phyloP scores from a whole-genome alignment of 1,284 basidiomycete species.

The Ceratobasidium sp. region DNA sequence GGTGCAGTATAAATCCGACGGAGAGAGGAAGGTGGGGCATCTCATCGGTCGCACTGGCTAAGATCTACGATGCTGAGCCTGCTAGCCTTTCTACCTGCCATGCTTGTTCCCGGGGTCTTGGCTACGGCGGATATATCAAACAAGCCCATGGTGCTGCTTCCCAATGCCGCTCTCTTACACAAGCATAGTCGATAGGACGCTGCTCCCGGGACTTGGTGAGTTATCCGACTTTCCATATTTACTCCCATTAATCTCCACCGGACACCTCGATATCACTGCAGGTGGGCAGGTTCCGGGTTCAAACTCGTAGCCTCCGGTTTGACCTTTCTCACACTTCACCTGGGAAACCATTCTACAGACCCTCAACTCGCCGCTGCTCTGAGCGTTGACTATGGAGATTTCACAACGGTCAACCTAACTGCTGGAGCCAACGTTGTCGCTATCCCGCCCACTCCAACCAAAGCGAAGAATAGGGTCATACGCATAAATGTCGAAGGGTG shows the following conservation, averaged over 20 bases:
- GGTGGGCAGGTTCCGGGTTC: slow-evolving; percentile 68
- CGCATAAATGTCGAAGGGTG: slow-evolving; percentile 69
- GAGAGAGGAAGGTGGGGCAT: neutral
- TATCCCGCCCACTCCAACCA: slow-evolving; percentile 50
- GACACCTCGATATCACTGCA: too few species aligned
- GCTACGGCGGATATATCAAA: neutral
- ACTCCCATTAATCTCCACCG: too few species aligned
- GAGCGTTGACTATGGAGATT: slow-evolving; percentile 65
- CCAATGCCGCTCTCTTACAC: slow-evolving; percentile 18
- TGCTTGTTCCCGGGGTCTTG: neutral
- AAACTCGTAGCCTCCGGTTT: slow-evolving; percentile 66
- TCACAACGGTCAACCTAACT: slow-evolving; percentile 65
- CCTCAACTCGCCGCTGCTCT: slow-evolving; percentile 68
- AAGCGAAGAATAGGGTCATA: slow-evolving; percentile 58
- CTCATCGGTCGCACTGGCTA: neutral
- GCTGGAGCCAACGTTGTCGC: slow-evolving; percentile 64
- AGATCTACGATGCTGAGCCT: too few species aligned
- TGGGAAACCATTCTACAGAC: slow-evolving; percentile 66
- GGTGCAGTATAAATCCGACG: neutral
- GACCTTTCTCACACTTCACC: slow-evolving; percentile 61
- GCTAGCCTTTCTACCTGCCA: too few species aligned
- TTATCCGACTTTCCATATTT: slow-evolving; percentile 4
- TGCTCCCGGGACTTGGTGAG: slow-evolving; percentile 61
- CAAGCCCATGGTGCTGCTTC: slow-evolving; percentile 10
- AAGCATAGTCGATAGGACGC: slow-evolving; percentile 57